Base-by-base conservation (phyloP, 2,329 filamentous ascomycete genomes). In the Fusarium foetens region DNA sequence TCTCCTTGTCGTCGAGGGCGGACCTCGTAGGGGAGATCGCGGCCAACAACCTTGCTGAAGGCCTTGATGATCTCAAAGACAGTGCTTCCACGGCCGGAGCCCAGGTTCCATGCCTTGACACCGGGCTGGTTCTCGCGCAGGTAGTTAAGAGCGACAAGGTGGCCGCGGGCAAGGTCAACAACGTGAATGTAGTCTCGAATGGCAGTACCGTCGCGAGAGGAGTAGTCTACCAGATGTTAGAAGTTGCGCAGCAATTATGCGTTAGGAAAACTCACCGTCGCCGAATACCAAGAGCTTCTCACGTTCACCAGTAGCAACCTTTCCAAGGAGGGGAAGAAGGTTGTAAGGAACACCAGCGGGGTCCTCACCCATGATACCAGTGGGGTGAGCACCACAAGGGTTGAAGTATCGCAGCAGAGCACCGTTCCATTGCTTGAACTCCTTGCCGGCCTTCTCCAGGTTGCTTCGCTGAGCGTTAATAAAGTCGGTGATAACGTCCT, bases 121-220 rank as follows among this genome's bases (percentile, higher is more conserved):
- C 96, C 96, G 23, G 96, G 95, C 78, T 94, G 89, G 75, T 95
- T 86, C 73, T 93, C 88, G 76, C 93, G 92, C 55, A 98, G 91
- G 85, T 97, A 94, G 85, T 96, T 94, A 76, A 99, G 91, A 27
- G 97, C 96, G 66, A 93, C 89, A 65, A 97, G 86, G 82, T 98
- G 95, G 69, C 95, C 95, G 71, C 89, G 89, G 49, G 95, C 93
- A 29, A 98, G 90, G 79, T 98, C 95, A 71, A 97, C 88, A 65
- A 98, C 94, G 86, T 98, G 95, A 83, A 99, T 98, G 87, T 99
- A 99, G 85, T 99, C 96, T 77, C 96, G 93, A 81, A 98, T 97
- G 71, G 94, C 94, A 58, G 95, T 98, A 73, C 95, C 95, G 81
- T 98, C 95, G 77, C 91, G 92, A 58, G 94, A 97, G 36, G 87